Conservation (phyloP, 1,284 basidiomycete genomes). For the Ceratobasidium sp. region DNA sequence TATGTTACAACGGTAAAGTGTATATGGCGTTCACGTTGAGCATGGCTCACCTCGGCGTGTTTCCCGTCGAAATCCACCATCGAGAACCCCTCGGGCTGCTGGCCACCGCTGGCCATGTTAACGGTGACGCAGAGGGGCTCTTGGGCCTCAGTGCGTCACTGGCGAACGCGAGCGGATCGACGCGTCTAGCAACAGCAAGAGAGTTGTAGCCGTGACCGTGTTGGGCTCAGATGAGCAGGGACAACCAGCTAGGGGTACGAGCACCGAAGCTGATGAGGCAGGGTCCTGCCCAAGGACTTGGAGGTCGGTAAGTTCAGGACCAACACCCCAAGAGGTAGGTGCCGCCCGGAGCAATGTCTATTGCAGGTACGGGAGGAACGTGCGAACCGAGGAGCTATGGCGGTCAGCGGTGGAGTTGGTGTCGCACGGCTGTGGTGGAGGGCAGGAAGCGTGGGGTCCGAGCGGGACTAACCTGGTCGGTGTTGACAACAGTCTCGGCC, state of each 20-base stretch:
- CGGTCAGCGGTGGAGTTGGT: background rate
- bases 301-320: constrained; percentile 33
- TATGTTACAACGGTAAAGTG: constrained; percentile 38
- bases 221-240: constrained; percentile 37
- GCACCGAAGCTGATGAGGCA: constrained; percentile 33
- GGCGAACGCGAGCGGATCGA: constrained; percentile 16
- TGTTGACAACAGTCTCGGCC: constrained; percentile 18
- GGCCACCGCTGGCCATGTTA: constrained; percentile 34
- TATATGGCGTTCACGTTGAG: constrained; percentile 15
- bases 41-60: constrained; percentile 26
- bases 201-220: constrained; percentile 24
- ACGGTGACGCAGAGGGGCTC: constrained; percentile 36
- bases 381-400: background rate
- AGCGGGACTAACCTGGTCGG: constrained; percentile 20
- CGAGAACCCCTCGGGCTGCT: constrained; percentile 22
- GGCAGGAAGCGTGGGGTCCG: constrained; percentile 24
- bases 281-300: constrained; percentile 25
- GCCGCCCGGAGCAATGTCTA: constrained; percentile 34
- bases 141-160: constrained; percentile 39
- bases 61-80: constrained; percentile 34
- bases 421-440: constrained; percentile 1
- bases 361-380: constrained; percentile 15
- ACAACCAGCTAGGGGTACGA: constrained; percentile 25
- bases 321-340: constrained; percentile 36
- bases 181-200: constrained; percentile 30